phyloP scores from a whole-genome alignment of 2,329 filamentous ascomycete species.

The Cladosporium sp. region DNA sequence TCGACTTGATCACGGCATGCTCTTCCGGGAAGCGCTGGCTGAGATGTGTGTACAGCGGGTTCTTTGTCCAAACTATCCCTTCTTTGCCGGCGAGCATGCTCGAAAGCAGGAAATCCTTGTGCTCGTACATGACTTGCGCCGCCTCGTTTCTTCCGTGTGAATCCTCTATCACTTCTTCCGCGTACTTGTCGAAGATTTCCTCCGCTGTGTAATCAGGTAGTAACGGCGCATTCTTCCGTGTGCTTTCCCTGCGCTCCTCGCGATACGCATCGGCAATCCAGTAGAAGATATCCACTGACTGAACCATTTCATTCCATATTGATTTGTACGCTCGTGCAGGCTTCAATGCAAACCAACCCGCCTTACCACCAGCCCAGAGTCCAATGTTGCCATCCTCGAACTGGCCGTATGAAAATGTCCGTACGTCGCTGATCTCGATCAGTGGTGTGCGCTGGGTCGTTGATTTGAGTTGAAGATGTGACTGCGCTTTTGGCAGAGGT shows the following conservation, averaged over 20 bases:
- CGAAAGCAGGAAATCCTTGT: slow-evolving; percentile 41
- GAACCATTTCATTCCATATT: slow-evolving; percentile 57
- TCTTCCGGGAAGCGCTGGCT: slow-evolving; percentile 33
- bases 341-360: slow-evolving; percentile 66
- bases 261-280: slow-evolving; percentile 56
- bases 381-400: slow-evolving; percentile 54
- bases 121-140: slow-evolving; percentile 23
- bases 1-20: slow-evolving; percentile 13
- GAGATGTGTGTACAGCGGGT: slow-evolving; percentile 40
- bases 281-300: slow-evolving; percentile 63
- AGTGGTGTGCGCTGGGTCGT: slow-evolving; percentile 7
- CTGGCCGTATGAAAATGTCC: slow-evolving; percentile 45
- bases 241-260: slow-evolving; percentile 26
- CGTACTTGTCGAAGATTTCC: slow-evolving; percentile 37
- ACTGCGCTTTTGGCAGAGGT: slow-evolving; percentile 43
- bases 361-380: slow-evolving; percentile 62
- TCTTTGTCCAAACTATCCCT: slow-evolving; percentile 40
- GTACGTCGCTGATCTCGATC: slow-evolving; percentile 50
- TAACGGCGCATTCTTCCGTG: slow-evolving; percentile 31
- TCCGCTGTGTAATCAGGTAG: slow-evolving; percentile 31
- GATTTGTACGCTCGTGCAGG: slow-evolving; percentile 55
- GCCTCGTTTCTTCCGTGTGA: slow-evolving; percentile 21
- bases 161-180: slow-evolving; percentile 19
- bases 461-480: slow-evolving; percentile 16
- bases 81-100: slow-evolving; percentile 43